These are phyloP conservation scores for Neurospora sp. DNA, from an alignment of 495 filamentous ascomycete genomes.

Conservation along the genomic window DNA sequence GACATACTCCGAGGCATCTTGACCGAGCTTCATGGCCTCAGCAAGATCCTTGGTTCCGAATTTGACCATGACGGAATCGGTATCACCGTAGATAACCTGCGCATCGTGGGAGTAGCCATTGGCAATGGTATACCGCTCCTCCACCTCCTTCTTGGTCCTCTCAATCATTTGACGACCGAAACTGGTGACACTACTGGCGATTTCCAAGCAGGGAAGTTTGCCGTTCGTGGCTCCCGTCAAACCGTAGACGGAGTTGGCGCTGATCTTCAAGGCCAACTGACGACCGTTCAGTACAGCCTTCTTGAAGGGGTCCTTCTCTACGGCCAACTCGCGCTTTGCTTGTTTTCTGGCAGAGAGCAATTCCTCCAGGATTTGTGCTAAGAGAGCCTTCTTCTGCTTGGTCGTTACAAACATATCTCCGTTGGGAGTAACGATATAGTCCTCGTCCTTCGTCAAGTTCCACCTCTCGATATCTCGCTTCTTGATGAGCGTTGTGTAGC, in stretches of 20 bases:
- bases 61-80: slow-evolving; percentile 99
- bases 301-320: slow-evolving; percentile 92
- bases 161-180: slow-evolving; percentile 99
- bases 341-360: slow-evolving; percentile 79
- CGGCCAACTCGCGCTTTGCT: slow-evolving; percentile 81
- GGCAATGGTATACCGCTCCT: slow-evolving; percentile 74
- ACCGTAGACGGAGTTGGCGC: slow-evolving; percentile 97
- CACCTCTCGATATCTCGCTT: slow-evolving; percentile 67
- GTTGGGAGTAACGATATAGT: slow-evolving; percentile 94
- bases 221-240: slow-evolving; percentile 92
- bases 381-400: slow-evolving; percentile 81
- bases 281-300: slow-evolving; percentile 96
- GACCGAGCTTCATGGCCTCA: slow-evolving; percentile 85
- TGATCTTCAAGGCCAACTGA: slow-evolving; percentile 92
- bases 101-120: slow-evolving; percentile 94
- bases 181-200: slow-evolving; percentile 91
- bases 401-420: slow-evolving; percentile 85
- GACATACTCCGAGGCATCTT: slow-evolving; percentile 80
- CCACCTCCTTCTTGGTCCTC: slow-evolving; percentile 88
- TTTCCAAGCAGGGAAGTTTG: slow-evolving; percentile 89
- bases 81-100: slow-evolving; percentile 96
- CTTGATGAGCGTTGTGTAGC: slow-evolving; percentile 90
- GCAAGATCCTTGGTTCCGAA: slow-evolving; percentile 80
- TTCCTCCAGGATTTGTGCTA: slow-evolving; percentile 93
- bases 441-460: slow-evolving; percentile 67